Percentiles rank a stretch among this genome's conserved stretches.
phyloP scores from a whole-genome alignment of 2,329 filamentous ascomycete genomes.

The Knufia petricola region DNA sequence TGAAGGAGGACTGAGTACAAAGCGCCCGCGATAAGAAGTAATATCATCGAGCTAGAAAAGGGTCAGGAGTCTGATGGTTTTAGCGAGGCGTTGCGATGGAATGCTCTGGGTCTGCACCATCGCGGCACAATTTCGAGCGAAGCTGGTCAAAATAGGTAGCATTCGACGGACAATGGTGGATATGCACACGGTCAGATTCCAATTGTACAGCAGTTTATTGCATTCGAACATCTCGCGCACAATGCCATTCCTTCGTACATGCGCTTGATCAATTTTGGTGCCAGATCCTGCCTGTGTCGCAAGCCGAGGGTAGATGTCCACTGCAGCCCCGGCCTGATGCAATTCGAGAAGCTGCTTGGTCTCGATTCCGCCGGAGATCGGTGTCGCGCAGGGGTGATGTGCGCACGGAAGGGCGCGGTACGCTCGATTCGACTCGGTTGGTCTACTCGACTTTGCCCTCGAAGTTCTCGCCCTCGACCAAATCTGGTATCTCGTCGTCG shows the following conservation, averaged over 20 bases:
- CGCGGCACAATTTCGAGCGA: too few species aligned
- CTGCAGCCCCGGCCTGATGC: not conserved
- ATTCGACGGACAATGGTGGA: too few species aligned
- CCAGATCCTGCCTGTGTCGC: not conserved
- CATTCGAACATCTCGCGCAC: not conserved
- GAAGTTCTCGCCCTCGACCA: conserved; percentile 96
- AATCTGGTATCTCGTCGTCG: conserved; percentile 79
- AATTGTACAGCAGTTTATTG: not conserved
- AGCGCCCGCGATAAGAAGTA: too few species aligned
- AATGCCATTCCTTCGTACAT: not conserved
- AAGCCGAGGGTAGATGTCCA: not conserved
- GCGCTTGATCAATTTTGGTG: not conserved
- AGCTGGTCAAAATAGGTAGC: too few species aligned
- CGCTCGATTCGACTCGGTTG: too few species aligned
- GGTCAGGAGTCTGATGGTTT: too few species aligned
- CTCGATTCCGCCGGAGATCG: too few species aligned
- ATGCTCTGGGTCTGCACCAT: too few species aligned
- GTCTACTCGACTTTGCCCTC: conserved; percentile 91
- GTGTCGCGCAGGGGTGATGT: too few species aligned
- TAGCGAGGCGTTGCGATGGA: not conserved
- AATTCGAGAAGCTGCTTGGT: not conserved
- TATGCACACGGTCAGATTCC: too few species aligned
- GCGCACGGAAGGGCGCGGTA: too few species aligned
- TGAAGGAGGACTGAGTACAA: conserved; percentile 40
- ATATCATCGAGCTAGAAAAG: too few species aligned